Percentiles rank a stretch among this genome's conserved stretches.
Conservation (phyloP, 2,329 filamentous ascomycete genomes). For the Albifimbria verrucaria region DNA sequence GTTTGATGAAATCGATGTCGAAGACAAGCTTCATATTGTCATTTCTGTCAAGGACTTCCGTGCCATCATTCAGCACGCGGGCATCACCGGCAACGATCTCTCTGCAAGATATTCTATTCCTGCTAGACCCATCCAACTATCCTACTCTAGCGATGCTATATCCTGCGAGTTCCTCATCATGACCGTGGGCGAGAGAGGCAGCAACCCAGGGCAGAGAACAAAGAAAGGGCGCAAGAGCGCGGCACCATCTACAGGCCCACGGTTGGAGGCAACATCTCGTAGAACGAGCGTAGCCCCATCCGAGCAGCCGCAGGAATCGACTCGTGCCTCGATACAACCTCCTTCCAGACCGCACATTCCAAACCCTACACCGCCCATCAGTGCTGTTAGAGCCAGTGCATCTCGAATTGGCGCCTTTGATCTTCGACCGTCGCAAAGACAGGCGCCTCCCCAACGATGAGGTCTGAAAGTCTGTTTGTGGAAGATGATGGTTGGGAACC, state of each 20-base stretch:
- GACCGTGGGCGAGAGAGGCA: conserved; percentile 68
- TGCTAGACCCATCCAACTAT: conserved; percentile 68
- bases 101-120: conserved; percentile 69
- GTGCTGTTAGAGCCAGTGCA: conserved; percentile 30
- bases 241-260: conserved; percentile 29
- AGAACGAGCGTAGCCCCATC: conserved; percentile 38
- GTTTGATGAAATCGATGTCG: conserved; percentile 71
- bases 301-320: conserved; percentile 22
- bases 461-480: conserved; percentile 70
- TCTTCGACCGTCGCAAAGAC: conserved; percentile 50
- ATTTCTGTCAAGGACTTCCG: conserved; percentile 83
- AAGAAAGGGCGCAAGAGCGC: conserved; percentile 42
- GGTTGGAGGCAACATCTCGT: conserved; percentile 46
- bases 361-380: conserved; percentile 29
- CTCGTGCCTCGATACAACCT: conserved; percentile 15
- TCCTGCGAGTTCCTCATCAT: conserved; percentile 77
- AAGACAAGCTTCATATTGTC: conserved; percentile 73
- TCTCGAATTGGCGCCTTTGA: conserved; percentile 36
- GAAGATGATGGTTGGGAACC: conserved; percentile 77
- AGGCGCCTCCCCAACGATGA: conserved; percentile 54
- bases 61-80: conserved; percentile 73
- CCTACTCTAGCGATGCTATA: conserved; percentile 66
- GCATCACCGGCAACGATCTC: conserved; percentile 63
- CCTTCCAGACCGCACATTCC: conserved; percentile 22
- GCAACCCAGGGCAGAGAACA: conserved; percentile 43